Base-by-base conservation (phyloP, 345 rosid species). In the Sonneratia caseolaris region DNA sequence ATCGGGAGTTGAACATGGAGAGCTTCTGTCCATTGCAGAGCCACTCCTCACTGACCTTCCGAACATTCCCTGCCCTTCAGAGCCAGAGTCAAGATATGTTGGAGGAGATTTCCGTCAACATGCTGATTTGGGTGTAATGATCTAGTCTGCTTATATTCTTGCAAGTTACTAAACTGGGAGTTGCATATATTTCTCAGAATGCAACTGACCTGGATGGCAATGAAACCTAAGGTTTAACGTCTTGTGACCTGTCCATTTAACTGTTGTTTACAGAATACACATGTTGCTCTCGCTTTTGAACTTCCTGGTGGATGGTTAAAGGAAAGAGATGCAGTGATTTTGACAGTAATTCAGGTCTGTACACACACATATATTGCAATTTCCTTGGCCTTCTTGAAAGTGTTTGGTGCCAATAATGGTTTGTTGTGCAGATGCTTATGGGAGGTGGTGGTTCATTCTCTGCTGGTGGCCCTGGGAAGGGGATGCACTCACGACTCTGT, bases 381-480 rank as follows among this genome's bases (percentile, higher is more conserved):
- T 51, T 70, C 22, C 6, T 49, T 53, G 8, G 21, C 10, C 42
- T 71, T n/a, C 47, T 49, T 64, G 32, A 3, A 51, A 2, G 37
- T 15, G 36, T 18, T 22, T 36, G 37, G 48, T 35, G 32, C 27
- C 10, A 56, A 70, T 32, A 11, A 16, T 61, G 38, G 45, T 49
- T 70, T 75, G 32, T 68, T 45, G 12, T 82, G 66, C 85, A 95
- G 99, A 90, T 92, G 85, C 92, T 95, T 56, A 80, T 95, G 98
- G 97, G 99, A 78, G 99, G 99, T 74, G 97, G 98, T 72, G 98
- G 97, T 76, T 90, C 97, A 32, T 95, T 92, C 77, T 95, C 99
- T 48, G 94, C 94, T 0, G 99, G 98, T n/a, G 99, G 99, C 43
- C 99, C 99, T 56, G 98, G 99, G n/a, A 95, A 95, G 64, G 99